These are phyloP conservation scores for Saturnispora mendoncae DNA, from an alignment of 805 yeast species.

Conservation along the genomic window DNA sequence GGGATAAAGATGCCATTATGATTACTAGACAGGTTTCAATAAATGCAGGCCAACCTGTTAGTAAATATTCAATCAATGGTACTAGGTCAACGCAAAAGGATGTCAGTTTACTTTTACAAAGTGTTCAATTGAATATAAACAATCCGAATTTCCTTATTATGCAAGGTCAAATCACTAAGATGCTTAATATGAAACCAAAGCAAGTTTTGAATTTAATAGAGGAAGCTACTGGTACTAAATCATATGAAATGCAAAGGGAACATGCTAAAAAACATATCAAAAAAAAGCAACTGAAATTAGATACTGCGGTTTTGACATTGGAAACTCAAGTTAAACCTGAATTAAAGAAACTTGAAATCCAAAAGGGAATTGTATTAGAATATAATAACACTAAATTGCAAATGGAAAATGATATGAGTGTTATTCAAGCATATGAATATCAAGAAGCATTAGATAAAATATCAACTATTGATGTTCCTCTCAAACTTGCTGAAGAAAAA, in stretches of 20 bases:
- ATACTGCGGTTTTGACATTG: constrained; percentile 63
- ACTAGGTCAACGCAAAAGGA: constrained; percentile 94
- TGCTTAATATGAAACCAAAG: constrained; percentile 88
- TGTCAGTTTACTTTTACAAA: constrained; percentile 81
- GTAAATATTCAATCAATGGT: constrained; percentile 85
- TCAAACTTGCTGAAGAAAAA: not conserved
- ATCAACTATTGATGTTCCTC: constrained; percentile 2
- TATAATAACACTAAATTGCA: constrained; percentile 49
- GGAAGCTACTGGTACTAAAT: constrained; percentile 97
- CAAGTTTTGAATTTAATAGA: constrained; percentile 87
- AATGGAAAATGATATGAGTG: constrained; percentile 10
- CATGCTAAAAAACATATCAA: constrained; percentile 88
- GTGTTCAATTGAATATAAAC: constrained; percentile 91
- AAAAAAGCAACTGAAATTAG: constrained; percentile 78
- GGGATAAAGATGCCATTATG: constrained; percentile 64
- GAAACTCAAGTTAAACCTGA: constrained; percentile 91
- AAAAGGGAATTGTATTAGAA: constrained; percentile 75
- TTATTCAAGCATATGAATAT: constrained; percentile 11
- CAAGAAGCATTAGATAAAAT: constrained; percentile 27
- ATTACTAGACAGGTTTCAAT: constrained; percentile 86
- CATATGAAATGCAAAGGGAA: constrained; percentile 88
- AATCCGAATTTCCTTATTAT: constrained; percentile 95
- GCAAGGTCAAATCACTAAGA: constrained; percentile 98
- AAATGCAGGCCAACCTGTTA: constrained; percentile 40
- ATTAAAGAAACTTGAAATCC: constrained; percentile 67